Conservation (phyloP, 225 moss, liverwort and hornwort genomes). For the Anthoceros angustus region DNA sequence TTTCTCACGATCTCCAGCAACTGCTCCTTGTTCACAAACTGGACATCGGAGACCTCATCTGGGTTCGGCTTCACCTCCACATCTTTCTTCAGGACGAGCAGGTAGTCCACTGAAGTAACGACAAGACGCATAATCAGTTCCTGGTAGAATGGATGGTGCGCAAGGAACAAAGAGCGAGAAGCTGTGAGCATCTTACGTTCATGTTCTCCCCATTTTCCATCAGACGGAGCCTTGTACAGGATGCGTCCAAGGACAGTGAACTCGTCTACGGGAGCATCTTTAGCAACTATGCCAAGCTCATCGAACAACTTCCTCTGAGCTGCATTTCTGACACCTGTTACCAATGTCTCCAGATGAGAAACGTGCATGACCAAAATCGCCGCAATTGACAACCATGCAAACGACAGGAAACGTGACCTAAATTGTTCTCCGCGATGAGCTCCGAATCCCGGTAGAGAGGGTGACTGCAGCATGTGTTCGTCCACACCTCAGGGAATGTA, state of each 20-base stretch:
- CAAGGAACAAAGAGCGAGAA: not conserved
- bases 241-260: conserved; percentile 83
- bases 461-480: conserved; percentile 97
- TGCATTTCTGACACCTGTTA: conserved; percentile 82
- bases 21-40: conserved; percentile 73
- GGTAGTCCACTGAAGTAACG: conserved; percentile 75
- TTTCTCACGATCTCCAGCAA: conserved; percentile 71
- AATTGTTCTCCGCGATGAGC: conserved; percentile 54
- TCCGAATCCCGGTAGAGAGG: conserved; percentile 81
- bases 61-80: conserved; percentile 69
- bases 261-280: conserved; percentile 79
- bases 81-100: conserved; percentile 64
- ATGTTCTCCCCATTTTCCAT: conserved; percentile 99
- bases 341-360: not conserved
- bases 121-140: not conserved
- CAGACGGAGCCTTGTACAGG: conserved; percentile 85
- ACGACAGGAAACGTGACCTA: conserved; percentile 30
- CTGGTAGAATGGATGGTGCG: not conserved
- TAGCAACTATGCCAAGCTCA: conserved; percentile 77
- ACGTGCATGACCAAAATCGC: not conserved
- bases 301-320: conserved; percentile 90
- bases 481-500: conserved; percentile 93
- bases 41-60: conserved; percentile 80
- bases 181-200: conserved; percentile 36
- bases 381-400: not conserved